Evolutionary conservation across 1,139 yeast genomes (phyloP).

Genomic region (Eremothecium gossypii): DNA sequence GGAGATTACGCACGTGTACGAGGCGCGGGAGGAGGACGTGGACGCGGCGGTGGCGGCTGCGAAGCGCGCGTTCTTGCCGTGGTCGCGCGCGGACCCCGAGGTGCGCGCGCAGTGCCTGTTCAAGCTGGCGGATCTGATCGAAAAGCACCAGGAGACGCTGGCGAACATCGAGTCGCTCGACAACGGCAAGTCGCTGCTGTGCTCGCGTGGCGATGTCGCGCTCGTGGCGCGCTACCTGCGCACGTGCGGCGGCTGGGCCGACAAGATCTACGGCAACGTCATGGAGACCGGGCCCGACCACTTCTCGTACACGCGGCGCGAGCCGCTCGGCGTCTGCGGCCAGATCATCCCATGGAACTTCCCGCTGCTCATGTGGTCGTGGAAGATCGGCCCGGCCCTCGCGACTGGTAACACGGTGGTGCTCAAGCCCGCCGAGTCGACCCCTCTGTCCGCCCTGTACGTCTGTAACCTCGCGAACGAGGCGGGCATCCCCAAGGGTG

Average conservation of each 20-base stretch:
- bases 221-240: constrained; percentile 47
- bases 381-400: constrained; percentile 56
- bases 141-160: constrained; percentile 41
- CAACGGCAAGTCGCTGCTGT: constrained; percentile 56
- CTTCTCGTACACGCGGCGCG: constrained; percentile 40
- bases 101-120: constrained; percentile 45
- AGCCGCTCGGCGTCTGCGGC: constrained; percentile 57
- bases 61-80: constrained; percentile 35
- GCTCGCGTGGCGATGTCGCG: constrained; percentile 44
- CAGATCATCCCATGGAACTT: constrained; percentile 61
- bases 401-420: constrained; percentile 55
- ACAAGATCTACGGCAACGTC: constrained; percentile 53
- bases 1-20: constrained; percentile 37
- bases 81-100: constrained; percentile 38
- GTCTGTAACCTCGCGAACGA: constrained; percentile 43
- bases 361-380: constrained; percentile 52
- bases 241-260: constrained; percentile 68
- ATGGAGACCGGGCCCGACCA: constrained; percentile 46
- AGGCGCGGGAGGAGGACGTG: constrained; percentile 40
- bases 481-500: constrained; percentile 79
- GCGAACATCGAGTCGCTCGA: constrained; percentile 61
- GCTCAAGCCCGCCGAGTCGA: constrained; percentile 51
- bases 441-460: constrained; percentile 51
- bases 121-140: constrained; percentile 55
- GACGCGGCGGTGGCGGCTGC: constrained; percentile 42